Base-by-base conservation (phyloP, 2,329 filamentous ascomycete genomes). In the Clarireedia monteithiana region DNA sequence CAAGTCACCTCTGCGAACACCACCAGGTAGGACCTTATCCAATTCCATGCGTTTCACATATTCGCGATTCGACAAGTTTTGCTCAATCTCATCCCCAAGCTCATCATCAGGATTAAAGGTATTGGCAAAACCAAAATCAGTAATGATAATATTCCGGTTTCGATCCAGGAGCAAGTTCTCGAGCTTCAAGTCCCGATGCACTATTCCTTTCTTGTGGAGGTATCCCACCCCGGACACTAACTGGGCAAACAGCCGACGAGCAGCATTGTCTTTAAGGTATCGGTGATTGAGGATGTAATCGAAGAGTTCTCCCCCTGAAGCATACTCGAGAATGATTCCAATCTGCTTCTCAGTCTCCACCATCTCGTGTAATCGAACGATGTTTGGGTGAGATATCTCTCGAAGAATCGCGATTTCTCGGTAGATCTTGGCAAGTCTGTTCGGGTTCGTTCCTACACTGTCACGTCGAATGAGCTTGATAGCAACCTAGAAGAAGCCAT, bases 91-190 rank as follows among this genome's bases (percentile, higher is more conserved):
- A 58, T 96, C 90, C 4, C 82, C 83, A 40, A 99, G 79, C 70
- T 96, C 91, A 68, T 99, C 94, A 38, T 77, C 75, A 0, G 94
- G 83, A 68, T 96, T 88, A 68, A 99, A 99, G 0, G 91, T 97
- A 72, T 99, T 99, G 64, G 94, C 94, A 70, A 99, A 99, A 17
- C 94, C 94, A 73, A 99, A 99, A 73, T 99, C 94, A 15, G 94
- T 99, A 69, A 99, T 99, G 74, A 99, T 99, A 68, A 99, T 97
- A 75, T 99, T 99, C 61, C 91, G 87, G 69, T 99, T 96, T 60
- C 92, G 86, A 73, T 99, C 94, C 51, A 99, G 80, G 39, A 99
- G 80, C 66, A 99, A 72, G 68, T 99, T 99, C 74, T 99, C 94
- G 48, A 99, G 79, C 74, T 99, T 99, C 63, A 99, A 74, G 74